Conservation (phyloP, 306 rosid genomes). For the Canavalia gladiata region DNA sequence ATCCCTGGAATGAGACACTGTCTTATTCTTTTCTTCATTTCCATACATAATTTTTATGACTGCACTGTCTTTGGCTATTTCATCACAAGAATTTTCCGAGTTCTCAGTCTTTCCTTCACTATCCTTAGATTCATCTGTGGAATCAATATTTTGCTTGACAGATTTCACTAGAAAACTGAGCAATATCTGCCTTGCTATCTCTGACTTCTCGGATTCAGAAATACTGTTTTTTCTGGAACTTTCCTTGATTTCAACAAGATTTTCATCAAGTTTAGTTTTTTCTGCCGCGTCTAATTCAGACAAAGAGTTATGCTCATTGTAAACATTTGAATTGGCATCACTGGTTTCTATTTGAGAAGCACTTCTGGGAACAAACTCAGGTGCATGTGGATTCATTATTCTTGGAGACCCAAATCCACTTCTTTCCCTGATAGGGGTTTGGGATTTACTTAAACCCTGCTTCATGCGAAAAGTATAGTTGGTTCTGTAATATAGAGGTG, state of each 20-base stretch:
- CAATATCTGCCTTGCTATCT: conserved; percentile 92
- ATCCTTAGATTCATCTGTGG: conserved; percentile 56
- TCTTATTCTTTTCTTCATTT: conserved; percentile 61
- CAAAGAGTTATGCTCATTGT: conserved; percentile 44
- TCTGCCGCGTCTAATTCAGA: conserved; percentile 43
- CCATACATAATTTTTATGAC: conserved; percentile 74
- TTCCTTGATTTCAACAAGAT: conserved; percentile 32
- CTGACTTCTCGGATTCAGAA: conserved; percentile 77
- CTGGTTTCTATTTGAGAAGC: conserved; percentile 61
- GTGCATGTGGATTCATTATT: conserved; percentile 96
- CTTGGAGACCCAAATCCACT: conserved; percentile 66
- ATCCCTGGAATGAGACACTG: conserved; percentile 48
- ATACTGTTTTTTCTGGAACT: conserved; percentile 55
- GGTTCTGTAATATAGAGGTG: conserved; percentile 75
- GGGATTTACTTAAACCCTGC: conserved; percentile 62
- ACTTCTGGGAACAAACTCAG: conserved; percentile 83
- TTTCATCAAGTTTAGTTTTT: conserved; percentile 50
- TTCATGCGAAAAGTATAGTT: conserved; percentile 79
- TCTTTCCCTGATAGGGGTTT: conserved; percentile 57
- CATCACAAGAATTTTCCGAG: conserved; percentile 64
- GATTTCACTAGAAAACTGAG: conserved; percentile 89
- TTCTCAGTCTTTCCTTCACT: conserved; percentile 47
- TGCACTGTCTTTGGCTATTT: conserved; percentile 79
- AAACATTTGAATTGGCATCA: conserved; percentile 48
- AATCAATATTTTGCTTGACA: conserved; percentile 67